Evolutionary conservation across 164 flowering plant species (phyloP).

Genomic region (Cinnamomum micranthum): DNA sequence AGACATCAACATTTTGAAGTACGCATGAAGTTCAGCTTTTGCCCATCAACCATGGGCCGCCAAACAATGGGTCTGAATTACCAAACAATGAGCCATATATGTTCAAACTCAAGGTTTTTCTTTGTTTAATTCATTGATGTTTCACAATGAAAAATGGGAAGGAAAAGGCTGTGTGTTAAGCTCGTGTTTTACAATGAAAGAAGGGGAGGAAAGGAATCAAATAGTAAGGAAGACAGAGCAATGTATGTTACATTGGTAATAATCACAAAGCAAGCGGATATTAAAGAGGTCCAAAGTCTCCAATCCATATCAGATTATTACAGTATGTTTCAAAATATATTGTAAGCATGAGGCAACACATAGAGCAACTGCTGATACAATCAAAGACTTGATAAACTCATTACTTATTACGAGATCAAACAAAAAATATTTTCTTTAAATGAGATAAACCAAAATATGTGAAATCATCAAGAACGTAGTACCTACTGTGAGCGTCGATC

Average conservation of each 20-base stretch:
- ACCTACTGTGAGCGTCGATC: slow-evolving; percentile 22
- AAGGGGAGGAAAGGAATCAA: neutral
- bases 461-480: neutral
- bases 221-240: neutral
- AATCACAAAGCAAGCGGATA: neutral
- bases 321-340: neutral
- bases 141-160: too few species aligned
- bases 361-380: neutral
- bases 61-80: too few species aligned
- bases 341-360: neutral
- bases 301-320: neutral
- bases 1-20: too few species aligned
- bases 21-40: too few species aligned
- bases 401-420: neutral
- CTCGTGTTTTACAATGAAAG: neutral
- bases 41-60: too few species aligned
- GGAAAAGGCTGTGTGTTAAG: too few species aligned
- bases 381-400: neutral
- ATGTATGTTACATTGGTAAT: neutral
- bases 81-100: too few species aligned
- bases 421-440: neutral
- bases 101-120: too few species aligned
- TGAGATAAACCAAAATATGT: neutral
- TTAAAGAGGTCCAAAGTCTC: neutral
- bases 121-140: too few species aligned